These are phyloP conservation scores for Silene conica DNA, from an alignment of 148 eudicot species.

Conservation along the genomic window DNA sequence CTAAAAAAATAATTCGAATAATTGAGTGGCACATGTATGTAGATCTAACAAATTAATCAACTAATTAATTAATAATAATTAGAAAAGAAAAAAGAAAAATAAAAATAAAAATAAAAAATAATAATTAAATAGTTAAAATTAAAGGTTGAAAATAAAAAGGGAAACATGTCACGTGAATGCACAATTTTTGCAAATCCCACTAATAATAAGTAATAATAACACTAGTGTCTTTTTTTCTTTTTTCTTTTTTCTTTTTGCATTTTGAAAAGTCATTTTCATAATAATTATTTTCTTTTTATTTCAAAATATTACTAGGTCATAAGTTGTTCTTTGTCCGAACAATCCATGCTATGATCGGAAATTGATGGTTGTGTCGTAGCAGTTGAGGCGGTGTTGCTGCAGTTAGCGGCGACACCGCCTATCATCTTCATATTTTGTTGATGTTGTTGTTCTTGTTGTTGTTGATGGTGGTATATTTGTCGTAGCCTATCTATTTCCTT, in stretches of 20 bases:
- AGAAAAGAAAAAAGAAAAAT: not conserved
- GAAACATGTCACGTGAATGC: constrained; percentile 44
- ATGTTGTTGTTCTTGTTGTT: constrained; percentile 45
- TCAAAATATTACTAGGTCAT: constrained; percentile 26
- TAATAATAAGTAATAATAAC: no score
- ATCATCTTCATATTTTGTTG: constrained; percentile 40
- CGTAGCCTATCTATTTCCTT: constrained; percentile 83
- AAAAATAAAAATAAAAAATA: not conserved
- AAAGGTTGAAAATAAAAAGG: constrained; percentile 17
- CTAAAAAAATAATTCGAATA: constrained; percentile 6
- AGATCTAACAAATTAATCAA: not conserved
- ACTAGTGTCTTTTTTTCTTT: not conserved
- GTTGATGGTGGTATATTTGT: constrained; percentile 62
- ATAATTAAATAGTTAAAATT: not conserved
- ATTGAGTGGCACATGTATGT: constrained; percentile 22
- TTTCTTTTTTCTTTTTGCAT: constrained; percentile 1
- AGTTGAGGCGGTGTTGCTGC: not conserved
- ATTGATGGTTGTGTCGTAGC: constrained; percentile 13
- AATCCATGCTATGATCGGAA: constrained; percentile 28
- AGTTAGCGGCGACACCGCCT: constrained; percentile 17
- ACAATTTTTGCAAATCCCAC: constrained; percentile 27
- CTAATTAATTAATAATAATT: not conserved
- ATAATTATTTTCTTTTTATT: not conserved
- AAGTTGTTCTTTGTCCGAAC: constrained; percentile 42
- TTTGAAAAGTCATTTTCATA: not conserved